Evolutionary conservation across 768 basidiomycete genomes (phyloP).

Genomic region (Tylopilus plumbeoviolaceoides): DNA sequence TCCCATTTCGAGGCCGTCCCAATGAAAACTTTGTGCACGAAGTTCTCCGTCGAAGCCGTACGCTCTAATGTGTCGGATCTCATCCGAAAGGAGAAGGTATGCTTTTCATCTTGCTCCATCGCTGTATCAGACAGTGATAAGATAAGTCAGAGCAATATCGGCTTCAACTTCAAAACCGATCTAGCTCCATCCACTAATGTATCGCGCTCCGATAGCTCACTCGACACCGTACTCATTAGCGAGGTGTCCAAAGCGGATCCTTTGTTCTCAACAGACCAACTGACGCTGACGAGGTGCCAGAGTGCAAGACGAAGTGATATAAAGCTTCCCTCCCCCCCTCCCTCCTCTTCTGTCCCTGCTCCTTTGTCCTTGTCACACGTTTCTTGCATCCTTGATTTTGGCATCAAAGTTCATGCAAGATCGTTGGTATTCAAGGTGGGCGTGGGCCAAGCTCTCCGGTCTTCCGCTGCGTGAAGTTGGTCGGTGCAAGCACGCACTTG

Average conservation of each 20-base stretch:
- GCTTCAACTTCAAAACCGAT: slow-evolving; percentile 39
- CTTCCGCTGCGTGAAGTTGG: slow-evolving; percentile 82
- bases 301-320: slow-evolving; percentile 11
- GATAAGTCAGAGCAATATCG: slow-evolving; percentile 41
- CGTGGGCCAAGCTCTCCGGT: slow-evolving; percentile 91
- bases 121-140: slow-evolving; percentile 39
- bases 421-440: slow-evolving; percentile 87
- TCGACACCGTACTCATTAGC: slow-evolving; percentile 43
- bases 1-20: slow-evolving; percentile 43
- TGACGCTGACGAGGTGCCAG: slow-evolving; percentile 7
- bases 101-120: slow-evolving; percentile 39
- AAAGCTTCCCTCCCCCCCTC: slow-evolving; percentile 32
- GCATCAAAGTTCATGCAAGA: slow-evolving; percentile 94
- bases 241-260: slow-evolving; percentile 23
- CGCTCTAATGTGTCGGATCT: slow-evolving; percentile 66
- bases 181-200: slow-evolving; percentile 6
- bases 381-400: slow-evolving; percentile 82
- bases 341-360: slow-evolving; percentile 69
- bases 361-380: slow-evolving; percentile 83
- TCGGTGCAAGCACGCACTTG: slow-evolving; percentile 82
- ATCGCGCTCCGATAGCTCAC: slow-evolving; percentile 21
- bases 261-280: slow-evolving; percentile 21
- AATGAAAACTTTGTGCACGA: slow-evolving; percentile 80
- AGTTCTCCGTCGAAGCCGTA: slow-evolving; percentile 78
- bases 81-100: slow-evolving; percentile 45